phyloP scores from a whole-genome alignment of 164 flowering plant genomes.

The Stephania cephalantha region DNA sequence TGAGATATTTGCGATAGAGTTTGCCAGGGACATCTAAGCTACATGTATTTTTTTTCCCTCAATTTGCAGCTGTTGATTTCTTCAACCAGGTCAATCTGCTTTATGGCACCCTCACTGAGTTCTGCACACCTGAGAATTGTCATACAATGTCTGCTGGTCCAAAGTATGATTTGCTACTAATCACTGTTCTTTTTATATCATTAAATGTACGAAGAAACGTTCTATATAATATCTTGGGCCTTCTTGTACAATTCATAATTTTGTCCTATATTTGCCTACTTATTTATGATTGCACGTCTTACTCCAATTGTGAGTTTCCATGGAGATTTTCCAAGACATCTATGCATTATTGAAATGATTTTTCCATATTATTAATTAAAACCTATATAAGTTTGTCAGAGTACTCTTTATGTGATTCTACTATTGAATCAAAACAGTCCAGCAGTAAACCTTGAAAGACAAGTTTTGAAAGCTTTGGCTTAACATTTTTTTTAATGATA shows the following conservation, averaged over 20 bases:
- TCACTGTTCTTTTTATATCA: slow-evolving; percentile 1
- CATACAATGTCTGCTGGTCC: slow-evolving; percentile 99
- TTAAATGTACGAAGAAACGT: neutral
- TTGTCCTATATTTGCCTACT: neutral
- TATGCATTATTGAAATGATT: neutral
- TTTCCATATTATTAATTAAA: neutral
- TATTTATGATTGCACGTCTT: too few species aligned
- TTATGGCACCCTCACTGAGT: slow-evolving; percentile 98
- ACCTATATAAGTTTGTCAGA: neutral
- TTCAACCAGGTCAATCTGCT: slow-evolving; percentile 99
- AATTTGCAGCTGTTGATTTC: slow-evolving; percentile 93
- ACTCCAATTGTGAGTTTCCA: too few species aligned
- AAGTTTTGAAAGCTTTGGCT: neutral
- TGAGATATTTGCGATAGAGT: neutral
- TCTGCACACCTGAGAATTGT: slow-evolving; percentile 94
- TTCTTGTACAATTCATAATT: neutral
- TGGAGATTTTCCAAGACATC: neutral
- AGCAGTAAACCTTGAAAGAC: neutral
- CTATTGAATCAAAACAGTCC: neutral
- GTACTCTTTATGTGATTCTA: neutral
- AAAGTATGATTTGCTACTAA: slow-evolving; percentile 50
- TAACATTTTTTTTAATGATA: neutral
- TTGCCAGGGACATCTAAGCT: slow-evolving; percentile 8
- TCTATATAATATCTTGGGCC: neutral
- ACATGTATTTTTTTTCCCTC: slow-evolving; percentile 18